Percentiles rank a stretch among this genome's conserved stretches.
Conservation (phyloP, 495 filamentous ascomycete species). For the Penicillium parvum region DNA sequence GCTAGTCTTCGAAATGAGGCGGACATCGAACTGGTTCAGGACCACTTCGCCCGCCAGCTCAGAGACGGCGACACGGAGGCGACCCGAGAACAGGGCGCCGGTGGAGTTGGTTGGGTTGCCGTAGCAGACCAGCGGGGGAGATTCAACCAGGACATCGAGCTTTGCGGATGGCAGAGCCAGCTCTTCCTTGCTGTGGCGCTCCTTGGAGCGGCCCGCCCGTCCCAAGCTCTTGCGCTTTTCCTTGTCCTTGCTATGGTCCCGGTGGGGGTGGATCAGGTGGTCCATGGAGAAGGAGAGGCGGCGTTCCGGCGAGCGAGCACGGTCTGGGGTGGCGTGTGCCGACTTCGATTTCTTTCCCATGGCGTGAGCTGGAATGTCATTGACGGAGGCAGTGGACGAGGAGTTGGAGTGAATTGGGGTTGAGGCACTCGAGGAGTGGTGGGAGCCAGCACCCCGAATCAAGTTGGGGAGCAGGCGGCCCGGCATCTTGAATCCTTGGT, state of each 20-base stretch:
- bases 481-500: slow-evolving; percentile 33
- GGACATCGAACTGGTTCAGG: slow-evolving; percentile 67
- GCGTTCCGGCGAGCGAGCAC: slow-evolving; percentile 39
- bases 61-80: slow-evolving; percentile 66
- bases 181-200: slow-evolving; percentile 28
- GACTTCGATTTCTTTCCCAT: slow-evolving; percentile 32
- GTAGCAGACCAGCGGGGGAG: slow-evolving; percentile 82
- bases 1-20: slow-evolving; percentile 58
- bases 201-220: slow-evolving; percentile 39
- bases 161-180: slow-evolving; percentile 43
- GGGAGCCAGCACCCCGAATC: slow-evolving; percentile 37
- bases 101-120: slow-evolving; percentile 69
- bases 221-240: slow-evolving; percentile 40
- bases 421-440: slow-evolving; percentile 32
- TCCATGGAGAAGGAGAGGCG: slow-evolving; percentile 44
- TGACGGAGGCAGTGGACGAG: slow-evolving; percentile 42
- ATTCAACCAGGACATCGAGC: slow-evolving; percentile 78
- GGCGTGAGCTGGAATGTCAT: slow-evolving; percentile 31
- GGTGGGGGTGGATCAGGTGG: slow-evolving; percentile 43
- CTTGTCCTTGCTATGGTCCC: slow-evolving; percentile 41
- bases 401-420: slow-evolving; percentile 38
- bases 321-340: slow-evolving; percentile 22
- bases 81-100: slow-evolving; percentile 84
- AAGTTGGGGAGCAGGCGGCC: slow-evolving; percentile 46
- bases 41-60: slow-evolving; percentile 51